These are phyloP conservation scores for Ramaria sp. DNA, from an alignment of 768 basidiomycete genomes.

Conservation along the genomic window DNA sequence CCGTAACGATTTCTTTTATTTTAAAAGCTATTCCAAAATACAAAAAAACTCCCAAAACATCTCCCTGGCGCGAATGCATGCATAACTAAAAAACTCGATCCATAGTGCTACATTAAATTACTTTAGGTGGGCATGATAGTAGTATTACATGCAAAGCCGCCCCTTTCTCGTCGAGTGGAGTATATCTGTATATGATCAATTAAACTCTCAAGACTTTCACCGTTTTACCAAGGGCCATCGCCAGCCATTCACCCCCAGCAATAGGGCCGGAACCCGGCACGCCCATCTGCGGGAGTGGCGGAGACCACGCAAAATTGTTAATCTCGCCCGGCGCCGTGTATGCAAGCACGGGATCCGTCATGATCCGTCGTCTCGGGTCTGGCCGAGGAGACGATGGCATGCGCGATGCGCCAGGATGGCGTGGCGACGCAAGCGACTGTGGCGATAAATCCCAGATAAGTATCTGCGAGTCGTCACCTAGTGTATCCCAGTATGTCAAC, in stretches of 20 bases:
- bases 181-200: no score
- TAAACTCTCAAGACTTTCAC: conserved; percentile 78
- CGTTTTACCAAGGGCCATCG: conserved; percentile 69
- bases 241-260: conserved; percentile 77
- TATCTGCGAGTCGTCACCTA: conserved; percentile 92
- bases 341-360: conserved; percentile 75
- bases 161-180: background rate
- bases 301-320: conserved; percentile 84
- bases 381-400: conserved; percentile 66
- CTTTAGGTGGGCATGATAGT: background rate
- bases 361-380: conserved; percentile 62
- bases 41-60: no score
- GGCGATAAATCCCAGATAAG: conserved; percentile 82
- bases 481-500: background rate
- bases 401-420: conserved; percentile 28
- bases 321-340: conserved; percentile 72
- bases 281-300: conserved; percentile 63
- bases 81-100: no score
- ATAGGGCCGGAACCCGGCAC: conserved; percentile 62
- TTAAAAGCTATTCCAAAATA: no score
- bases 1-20: no score
- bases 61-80: no score
- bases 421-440: conserved; percentile 4
- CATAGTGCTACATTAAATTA: no score
- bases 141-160: background rate